Evolutionary conservation across 176 grass and related monocot genomes (phyloP).

Genomic region (Miscanthus lutarioriparius): DNA sequence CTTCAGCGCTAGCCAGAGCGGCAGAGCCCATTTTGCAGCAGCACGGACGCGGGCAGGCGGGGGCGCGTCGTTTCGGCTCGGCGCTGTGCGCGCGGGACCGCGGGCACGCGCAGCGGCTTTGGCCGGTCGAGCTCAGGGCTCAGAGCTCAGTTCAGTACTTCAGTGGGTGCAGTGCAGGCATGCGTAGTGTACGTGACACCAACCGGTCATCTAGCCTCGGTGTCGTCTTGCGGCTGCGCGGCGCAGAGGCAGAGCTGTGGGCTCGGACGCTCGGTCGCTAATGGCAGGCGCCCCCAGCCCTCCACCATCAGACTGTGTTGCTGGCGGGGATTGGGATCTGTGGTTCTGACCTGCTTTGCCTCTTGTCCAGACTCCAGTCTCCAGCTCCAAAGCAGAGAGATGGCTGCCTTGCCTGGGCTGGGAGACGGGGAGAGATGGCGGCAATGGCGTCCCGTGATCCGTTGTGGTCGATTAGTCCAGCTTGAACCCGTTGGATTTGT

Average conservation of each 20-base stretch:
- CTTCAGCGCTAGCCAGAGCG: neutral
- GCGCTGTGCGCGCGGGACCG: conserved; percentile 10
- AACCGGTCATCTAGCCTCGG: neutral
- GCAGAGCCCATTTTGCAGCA: neutral
- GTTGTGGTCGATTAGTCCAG: neutral
- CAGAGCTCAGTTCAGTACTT: neutral
- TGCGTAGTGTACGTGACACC: neutral
- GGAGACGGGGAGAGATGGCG: too few relatives aligned
- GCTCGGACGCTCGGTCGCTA: neutral
- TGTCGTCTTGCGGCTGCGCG: neutral
- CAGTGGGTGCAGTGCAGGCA: neutral
- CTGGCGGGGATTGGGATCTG: neutral
- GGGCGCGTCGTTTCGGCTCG: conserved; percentile 8
- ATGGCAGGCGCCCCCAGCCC: neutral
- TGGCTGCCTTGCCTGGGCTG: too few relatives aligned
- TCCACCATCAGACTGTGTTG: neutral
- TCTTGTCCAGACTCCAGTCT: neutral
- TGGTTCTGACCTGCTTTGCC: neutral
- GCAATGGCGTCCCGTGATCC: neutral
- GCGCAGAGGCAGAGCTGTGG: neutral
- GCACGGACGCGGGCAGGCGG: neutral
- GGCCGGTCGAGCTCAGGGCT: conserved; percentile 11
- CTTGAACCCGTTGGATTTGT: neutral
- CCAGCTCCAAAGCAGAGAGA: neutral
- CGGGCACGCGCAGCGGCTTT: neutral